phyloP scores from a whole-genome alignment of 75 land plant genomes.

The Ceratopteris richardii region DNA sequence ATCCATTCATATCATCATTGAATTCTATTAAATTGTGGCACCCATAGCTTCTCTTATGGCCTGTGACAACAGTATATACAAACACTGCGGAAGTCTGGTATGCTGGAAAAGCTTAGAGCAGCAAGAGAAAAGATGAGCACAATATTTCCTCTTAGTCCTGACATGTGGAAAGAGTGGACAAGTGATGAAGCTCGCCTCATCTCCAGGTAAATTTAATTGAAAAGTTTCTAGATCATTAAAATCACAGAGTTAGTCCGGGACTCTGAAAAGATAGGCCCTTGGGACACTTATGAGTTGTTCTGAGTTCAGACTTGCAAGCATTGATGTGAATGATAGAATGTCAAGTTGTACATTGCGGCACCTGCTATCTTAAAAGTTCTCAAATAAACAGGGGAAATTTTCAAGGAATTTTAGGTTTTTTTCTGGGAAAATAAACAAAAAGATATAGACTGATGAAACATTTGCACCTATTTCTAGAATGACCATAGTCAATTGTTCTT shows the following conservation, averaged over 20 bases:
- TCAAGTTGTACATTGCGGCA: background rate
- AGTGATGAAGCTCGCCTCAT: slow-evolving; percentile 62
- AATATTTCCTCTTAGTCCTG: slow-evolving; percentile 64
- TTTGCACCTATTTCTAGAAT: no score
- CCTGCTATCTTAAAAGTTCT: no score
- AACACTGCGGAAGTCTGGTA: slow-evolving; percentile 51
- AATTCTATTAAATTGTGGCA: no score
- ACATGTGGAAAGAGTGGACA: slow-evolving; percentile 97
- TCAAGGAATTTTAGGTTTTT: background rate
- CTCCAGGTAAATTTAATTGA: slow-evolving; percentile 32
- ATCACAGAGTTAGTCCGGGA: background rate
- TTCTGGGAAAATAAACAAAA: no score
- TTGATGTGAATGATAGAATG: background rate
- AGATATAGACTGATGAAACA: no score
- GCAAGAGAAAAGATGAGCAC: slow-evolving; percentile 87
- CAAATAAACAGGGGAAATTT: background rate
- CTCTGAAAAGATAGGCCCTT: background rate
- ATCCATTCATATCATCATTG: no score
- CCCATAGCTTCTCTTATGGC: no score
- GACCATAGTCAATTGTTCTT: no score
- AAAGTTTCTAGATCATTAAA: background rate
- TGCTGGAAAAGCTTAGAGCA: slow-evolving; percentile 66
- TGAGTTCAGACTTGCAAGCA: background rate
- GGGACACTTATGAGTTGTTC: background rate
- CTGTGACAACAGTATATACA: slow-evolving; percentile 53